Percentiles rank a stretch among this genome's conserved stretches.
phyloP scores from a whole-genome alignment of 192 early-diverging fungal species.

The Entomortierella chlamydospora region DNA sequence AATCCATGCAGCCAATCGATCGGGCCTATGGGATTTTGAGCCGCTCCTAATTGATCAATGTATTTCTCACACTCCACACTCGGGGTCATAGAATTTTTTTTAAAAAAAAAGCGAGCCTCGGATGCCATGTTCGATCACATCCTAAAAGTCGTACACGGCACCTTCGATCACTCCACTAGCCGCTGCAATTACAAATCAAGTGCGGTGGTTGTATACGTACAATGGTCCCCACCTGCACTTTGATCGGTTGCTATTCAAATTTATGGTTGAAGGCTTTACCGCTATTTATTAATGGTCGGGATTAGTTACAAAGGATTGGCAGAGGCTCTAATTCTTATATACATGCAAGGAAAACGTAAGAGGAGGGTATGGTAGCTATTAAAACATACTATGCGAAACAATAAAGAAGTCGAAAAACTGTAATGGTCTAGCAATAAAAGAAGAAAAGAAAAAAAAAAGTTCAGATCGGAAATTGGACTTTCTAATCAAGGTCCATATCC shows the following conservation, averaged over 20 bases:
- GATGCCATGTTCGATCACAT: too few species aligned
- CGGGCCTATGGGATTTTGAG: slow-evolving; percentile 30
- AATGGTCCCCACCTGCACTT: too few species aligned
- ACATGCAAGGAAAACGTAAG: too few species aligned
- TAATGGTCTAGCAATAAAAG: background rate
- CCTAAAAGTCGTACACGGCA: too few species aligned
- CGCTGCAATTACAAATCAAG: too few species aligned
- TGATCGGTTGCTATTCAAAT: too few species aligned
- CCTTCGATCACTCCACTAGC: too few species aligned
- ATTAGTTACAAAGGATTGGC: background rate
- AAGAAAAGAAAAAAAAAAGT: slow-evolving; percentile 3
- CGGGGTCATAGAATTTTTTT: background rate
- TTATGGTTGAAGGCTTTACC: background rate
- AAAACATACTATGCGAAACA: too few species aligned
- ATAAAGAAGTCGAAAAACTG: background rate
- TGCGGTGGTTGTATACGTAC: too few species aligned
- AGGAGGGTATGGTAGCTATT: too few species aligned
- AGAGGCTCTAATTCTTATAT: background rate
- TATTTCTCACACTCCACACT: background rate
- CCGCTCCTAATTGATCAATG: background rate
- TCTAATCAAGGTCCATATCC: slow-evolving; percentile 44
- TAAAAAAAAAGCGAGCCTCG: too few species aligned
- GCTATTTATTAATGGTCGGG: background rate
- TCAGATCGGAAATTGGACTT: background rate
- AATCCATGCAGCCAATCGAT: background rate